Conservation (phyloP, 495 filamentous ascomycete genomes). For the Lasiosphaeris hirsuta region DNA sequence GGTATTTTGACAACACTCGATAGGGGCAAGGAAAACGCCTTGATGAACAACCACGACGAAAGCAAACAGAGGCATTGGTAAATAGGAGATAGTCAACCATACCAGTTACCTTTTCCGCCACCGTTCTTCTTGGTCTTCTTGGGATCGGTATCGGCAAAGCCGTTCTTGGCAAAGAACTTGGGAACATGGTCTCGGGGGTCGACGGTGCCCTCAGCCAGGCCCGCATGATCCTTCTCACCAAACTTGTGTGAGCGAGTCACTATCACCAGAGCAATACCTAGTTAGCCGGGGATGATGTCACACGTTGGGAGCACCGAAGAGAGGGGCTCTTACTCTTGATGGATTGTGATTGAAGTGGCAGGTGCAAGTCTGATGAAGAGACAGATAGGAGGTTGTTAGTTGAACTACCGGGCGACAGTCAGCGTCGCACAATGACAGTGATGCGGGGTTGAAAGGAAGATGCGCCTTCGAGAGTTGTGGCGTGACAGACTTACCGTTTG, state of each 20-base stretch:
- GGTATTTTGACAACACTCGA: too few species aligned
- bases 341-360: slow-evolving; percentile 1
- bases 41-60: too few species aligned
- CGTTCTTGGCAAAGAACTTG: slow-evolving; percentile 87
- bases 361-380: neutral
- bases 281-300: slow-evolving; percentile 22
- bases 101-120: slow-evolving; percentile 92
- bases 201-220: slow-evolving; percentile 59
- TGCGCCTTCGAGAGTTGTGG: too few species aligned
- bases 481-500: neutral
- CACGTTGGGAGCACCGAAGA: neutral
- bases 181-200: slow-evolving; percentile 68
- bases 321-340: slow-evolving; percentile 30
- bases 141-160: slow-evolving; percentile 75
- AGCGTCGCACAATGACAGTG: slow-evolving; percentile 7
- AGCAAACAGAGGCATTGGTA: neutral
- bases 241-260: slow-evolving; percentile 95
- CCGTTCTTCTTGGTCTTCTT: slow-evolving; percentile 97
- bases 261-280: slow-evolving; percentile 25
- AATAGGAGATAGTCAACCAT: slow-evolving; percentile 30
- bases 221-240: slow-evolving; percentile 82
- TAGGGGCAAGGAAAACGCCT: too few species aligned
- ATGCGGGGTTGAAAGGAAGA: slow-evolving; percentile 13
- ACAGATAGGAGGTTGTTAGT: neutral
- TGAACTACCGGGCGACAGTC: neutral